Percentiles rank a stretch among this genome's conserved stretches.
These are phyloP conservation scores for Pythium sukuiense DNA, from an alignment of 352 stramenopile genomes.

Conservation along the genomic window DNA sequence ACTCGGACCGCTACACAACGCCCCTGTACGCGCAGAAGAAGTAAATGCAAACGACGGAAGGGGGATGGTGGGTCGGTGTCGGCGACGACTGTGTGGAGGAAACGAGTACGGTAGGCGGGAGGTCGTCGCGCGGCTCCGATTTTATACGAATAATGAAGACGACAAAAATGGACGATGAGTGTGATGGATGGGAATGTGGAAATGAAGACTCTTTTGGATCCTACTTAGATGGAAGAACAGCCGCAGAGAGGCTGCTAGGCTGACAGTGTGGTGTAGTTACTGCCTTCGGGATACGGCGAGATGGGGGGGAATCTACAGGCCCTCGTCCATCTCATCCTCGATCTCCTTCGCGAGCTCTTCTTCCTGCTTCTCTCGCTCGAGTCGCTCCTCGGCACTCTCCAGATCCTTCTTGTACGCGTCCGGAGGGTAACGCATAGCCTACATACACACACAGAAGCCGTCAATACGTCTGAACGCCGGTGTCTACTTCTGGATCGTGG, in stretches of 20 bases:
- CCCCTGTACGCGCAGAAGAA: conserved; percentile 82
- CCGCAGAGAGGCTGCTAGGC: background rate
- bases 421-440: conserved; percentile 96
- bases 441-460: conserved; percentile 1
- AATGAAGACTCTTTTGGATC: conserved; percentile 23
- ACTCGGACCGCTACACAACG: conserved; percentile 82
- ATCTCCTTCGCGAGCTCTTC: conserved; percentile 97
- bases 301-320: conserved; percentile 38
- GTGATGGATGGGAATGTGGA: conserved; percentile 5
- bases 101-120: conserved; percentile 10
- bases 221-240: background rate
- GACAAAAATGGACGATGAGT: conserved; percentile 5
- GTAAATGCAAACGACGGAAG: conserved; percentile 50
- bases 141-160: conserved; percentile 26
- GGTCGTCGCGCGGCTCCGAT: background rate
- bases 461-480: background rate
- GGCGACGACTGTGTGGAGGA: background rate
- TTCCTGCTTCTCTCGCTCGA: conserved; percentile 92
- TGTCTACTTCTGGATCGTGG: background rate
- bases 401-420: conserved; percentile 98
- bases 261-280: background rate
- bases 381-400: conserved; percentile 88
- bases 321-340: conserved; percentile 97
- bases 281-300: background rate
- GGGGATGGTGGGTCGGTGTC: background rate